phyloP scores from a whole-genome alignment of 192 early-diverging fungal genomes.

The Gamsiella multidivaricata region DNA sequence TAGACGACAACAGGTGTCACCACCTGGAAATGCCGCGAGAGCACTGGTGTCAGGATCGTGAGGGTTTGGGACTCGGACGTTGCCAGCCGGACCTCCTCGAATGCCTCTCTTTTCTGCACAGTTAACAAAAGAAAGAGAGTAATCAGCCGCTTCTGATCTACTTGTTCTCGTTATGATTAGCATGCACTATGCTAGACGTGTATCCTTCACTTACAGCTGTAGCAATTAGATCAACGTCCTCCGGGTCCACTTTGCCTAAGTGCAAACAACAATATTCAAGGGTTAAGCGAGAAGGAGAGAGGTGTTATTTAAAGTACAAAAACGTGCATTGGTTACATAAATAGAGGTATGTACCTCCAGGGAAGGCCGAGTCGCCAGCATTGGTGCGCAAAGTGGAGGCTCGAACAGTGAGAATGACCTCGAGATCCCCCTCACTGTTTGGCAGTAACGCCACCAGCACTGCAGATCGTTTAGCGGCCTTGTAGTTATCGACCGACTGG shows the following conservation, averaged over 20 bases:
- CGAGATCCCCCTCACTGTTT: conserved; percentile 38
- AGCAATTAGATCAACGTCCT: conserved; percentile 32
- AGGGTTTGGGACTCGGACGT: conserved; percentile 1
- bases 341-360: conserved; percentile 26
- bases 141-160: too few species aligned
- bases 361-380: conserved; percentile 37
- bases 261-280: background rate
- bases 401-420: conserved; percentile 43
- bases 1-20: conserved; percentile 38
- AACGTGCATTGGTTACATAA: too few species aligned
- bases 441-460: conserved; percentile 29
- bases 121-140: background rate
- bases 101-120: conserved; percentile 37
- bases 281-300: too few species aligned
- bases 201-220: conserved; percentile 36
- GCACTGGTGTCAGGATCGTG: conserved; percentile 4
- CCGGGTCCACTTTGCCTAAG: conserved; percentile 38
- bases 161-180: too few species aligned
- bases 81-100: conserved; percentile 27
- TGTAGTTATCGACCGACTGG: background rate
- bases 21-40: conserved; percentile 39
- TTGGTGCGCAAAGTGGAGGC: conserved; percentile 27
- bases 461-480: conserved; percentile 17
- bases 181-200: too few species aligned
- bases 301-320: too few species aligned